Base-by-base conservation (phyloP, 1,284 basidiomycete species). In the Lentinula novae-zelandiae region DNA sequence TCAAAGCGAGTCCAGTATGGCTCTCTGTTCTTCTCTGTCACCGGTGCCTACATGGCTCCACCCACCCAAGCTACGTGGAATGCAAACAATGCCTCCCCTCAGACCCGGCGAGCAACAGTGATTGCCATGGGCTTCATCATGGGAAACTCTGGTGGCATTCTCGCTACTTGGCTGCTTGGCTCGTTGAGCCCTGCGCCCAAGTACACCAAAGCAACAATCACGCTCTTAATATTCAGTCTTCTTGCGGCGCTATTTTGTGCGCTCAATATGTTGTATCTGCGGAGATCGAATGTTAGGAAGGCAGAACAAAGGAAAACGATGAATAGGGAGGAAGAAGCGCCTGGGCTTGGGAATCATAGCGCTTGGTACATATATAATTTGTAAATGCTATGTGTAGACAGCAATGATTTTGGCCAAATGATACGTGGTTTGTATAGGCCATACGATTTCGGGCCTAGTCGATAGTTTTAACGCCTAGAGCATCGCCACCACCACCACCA, bases 71-170 rank as follows among this genome's bases (percentile, higher is more conserved):
- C 74, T 6, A 79, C 82, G 0, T 85, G 84, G 83, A 70, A 72
- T 55, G 76, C 85, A 10, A 86, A 86, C 69, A 87, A 87, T 70
- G 76, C 82, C 22, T 75, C 80, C 0, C 83, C 83, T 0, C 78
- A 84, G 65, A 75, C 78, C 60, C 75, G 82, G 50, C 76, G 84
- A 49, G 83, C 83, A 3, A 82, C 83, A 0, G 76, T 79, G 15
- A 76, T 87, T 52, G 83, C 82, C 3, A 71, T 84, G 27, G 80
- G 76, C 0, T 83, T 83, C 65, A 78, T 83, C 63, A 70, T 77
- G 69, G 81, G 79, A 34, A 86, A 85, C 68, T 71, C 73, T 0
- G 85, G 84, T 13, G 85, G 82, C 5, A 85, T 87, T 60, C 74
- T 84, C 9, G 77, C 81, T 0, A 82, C 80, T 1, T 84, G 83